A percentile compares a stretch with the other conserved stretches of the same genome.
phyloP scores from a whole-genome alignment of 306 rosid species.

The Senna siamea region DNA sequence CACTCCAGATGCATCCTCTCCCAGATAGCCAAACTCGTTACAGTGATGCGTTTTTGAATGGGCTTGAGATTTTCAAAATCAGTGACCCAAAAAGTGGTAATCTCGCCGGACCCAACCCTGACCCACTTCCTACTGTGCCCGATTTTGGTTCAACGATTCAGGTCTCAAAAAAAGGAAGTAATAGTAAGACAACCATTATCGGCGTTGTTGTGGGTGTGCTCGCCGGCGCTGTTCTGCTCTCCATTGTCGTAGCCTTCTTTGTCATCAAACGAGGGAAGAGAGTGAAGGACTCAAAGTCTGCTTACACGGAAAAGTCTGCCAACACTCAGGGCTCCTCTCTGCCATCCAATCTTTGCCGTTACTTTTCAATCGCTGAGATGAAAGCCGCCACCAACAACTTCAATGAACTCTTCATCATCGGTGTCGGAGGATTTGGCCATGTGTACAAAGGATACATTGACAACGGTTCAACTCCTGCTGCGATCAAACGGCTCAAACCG shows the following conservation, averaged over 20 bases:
- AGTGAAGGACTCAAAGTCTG: constrained; percentile 22
- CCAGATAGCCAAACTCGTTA: rapidly evolving
- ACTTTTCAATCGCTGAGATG: constrained; percentile 53
- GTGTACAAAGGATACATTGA: constrained; percentile 62
- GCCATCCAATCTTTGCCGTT: no score
- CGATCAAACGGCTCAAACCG: constrained; percentile 52
- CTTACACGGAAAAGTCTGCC: not conserved
- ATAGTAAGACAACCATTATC: not conserved
- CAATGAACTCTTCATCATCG: constrained; percentile 45
- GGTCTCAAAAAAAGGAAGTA: not conserved
- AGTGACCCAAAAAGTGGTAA: not conserved
- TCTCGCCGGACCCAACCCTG: constrained; percentile 38
- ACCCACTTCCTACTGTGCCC: not conserved
- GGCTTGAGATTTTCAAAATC: constrained; percentile 44
- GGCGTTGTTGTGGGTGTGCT: not conserved
- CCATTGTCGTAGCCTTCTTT: not conserved
- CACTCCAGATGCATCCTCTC: constrained; percentile 17
- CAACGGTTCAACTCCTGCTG: constrained; percentile 38
- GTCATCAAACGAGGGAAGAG: not conserved
- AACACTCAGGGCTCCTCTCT: constrained; percentile 39
- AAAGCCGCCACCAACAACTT: constrained; percentile 48
- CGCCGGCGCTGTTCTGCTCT: not conserved
- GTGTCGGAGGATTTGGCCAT: no score
- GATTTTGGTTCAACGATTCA: not conserved
- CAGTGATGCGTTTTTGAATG: constrained; percentile 24